Evolutionary conservation across 2,329 filamentous ascomycete genomes (phyloP).

Genomic region (Xylariales sp.): DNA sequence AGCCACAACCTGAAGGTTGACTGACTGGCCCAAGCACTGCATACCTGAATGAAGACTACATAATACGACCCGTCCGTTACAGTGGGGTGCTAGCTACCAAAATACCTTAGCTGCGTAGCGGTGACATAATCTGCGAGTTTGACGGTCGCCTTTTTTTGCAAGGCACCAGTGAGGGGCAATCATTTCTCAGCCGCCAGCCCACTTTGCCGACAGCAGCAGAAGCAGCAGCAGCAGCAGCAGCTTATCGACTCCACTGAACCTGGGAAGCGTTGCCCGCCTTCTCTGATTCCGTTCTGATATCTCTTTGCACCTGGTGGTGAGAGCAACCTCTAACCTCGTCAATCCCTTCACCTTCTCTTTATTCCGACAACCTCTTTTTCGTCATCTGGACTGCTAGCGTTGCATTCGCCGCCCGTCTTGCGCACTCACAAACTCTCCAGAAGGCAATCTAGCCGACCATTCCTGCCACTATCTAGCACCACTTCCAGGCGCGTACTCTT

Average conservation of each 20-base stretch:
- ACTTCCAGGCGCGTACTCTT: slow-evolving; percentile 20
- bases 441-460: background rate
- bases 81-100: background rate
- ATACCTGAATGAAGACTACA: no score
- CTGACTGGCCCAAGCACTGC: no score
- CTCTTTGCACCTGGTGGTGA: slow-evolving; percentile 6
- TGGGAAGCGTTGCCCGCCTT: slow-evolving; percentile 7
- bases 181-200: slow-evolving; percentile 9
- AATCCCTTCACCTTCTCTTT: background rate
- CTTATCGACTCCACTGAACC: slow-evolving; percentile 1
- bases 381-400: background rate
- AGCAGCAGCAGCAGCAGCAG: background rate
- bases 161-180: background rate
- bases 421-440: background rate
- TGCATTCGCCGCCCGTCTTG: background rate
- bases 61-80: no score
- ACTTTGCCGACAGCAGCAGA: background rate
- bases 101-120: slow-evolving; percentile 2
- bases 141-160: background rate
- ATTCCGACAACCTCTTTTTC: no score
- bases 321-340: background rate
- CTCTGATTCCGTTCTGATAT: slow-evolving; percentile 2
- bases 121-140: slow-evolving; percentile 5
- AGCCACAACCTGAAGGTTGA: no score
- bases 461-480: slow-evolving; percentile 6